Percentiles rank a stretch among this genome's conserved stretches.
These are phyloP conservation scores for Acanthochlamys bracteata DNA, from an alignment of 106 monocot genomes.

Conservation along the genomic window DNA sequence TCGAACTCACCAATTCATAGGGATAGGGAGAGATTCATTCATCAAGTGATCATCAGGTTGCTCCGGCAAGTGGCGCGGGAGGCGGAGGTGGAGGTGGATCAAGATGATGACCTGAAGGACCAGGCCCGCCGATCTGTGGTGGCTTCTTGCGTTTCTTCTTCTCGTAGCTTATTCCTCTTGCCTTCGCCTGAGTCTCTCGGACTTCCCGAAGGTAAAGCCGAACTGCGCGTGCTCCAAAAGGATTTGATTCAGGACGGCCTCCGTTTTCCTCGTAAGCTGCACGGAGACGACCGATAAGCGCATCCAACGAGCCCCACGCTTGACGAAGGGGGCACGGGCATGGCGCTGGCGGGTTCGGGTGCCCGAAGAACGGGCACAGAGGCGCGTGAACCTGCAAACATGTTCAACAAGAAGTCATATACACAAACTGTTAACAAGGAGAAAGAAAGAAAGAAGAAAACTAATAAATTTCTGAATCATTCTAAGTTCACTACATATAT, in stretches of 20 bases:
- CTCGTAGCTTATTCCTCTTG: slow-evolving; percentile 57
- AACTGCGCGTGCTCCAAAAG: slow-evolving; percentile 52
- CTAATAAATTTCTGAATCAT: no score
- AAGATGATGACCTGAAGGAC: not conserved
- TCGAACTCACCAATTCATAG: no score
- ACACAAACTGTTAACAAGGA: no score
- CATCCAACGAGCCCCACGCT: slow-evolving; percentile 54
- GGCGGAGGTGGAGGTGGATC: slow-evolving; percentile 2
- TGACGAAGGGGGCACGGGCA: slow-evolving; percentile 64
- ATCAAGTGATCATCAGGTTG: not conserved
- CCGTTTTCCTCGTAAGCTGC: slow-evolving; percentile 57
- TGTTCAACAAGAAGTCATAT: not conserved
- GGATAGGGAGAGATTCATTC: not conserved
- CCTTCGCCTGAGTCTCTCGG: slow-evolving; percentile 43
- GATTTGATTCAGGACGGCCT: slow-evolving; percentile 46
- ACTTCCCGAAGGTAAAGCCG: slow-evolving; percentile 56
- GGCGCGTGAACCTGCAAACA: slow-evolving; percentile 23
- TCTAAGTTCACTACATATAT: no score
- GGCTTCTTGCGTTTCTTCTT: slow-evolving; percentile 61
- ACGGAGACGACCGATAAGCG: slow-evolving; percentile 51
- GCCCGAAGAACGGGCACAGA: slow-evolving; percentile 59
- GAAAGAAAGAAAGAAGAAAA: no score
- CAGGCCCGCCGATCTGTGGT: not conserved
- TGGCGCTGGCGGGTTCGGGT: slow-evolving; percentile 48
- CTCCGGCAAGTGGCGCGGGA: not conserved